These are phyloP conservation scores for Mucor sp. DNA, from an alignment of 371 early-diverging fungal species.

Conservation along the genomic window DNA sequence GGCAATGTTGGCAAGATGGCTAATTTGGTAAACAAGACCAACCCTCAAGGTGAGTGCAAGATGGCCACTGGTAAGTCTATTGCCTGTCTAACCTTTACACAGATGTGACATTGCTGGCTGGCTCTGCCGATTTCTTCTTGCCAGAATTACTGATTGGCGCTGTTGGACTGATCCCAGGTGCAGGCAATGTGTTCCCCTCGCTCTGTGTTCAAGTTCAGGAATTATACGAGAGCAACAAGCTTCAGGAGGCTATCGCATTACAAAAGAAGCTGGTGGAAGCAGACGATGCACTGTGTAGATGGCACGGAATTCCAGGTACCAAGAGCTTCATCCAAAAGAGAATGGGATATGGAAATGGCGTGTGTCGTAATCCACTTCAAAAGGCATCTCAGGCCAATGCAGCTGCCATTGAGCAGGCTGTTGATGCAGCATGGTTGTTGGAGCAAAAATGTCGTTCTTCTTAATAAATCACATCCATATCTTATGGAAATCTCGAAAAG, in stretches of 20 bases:
- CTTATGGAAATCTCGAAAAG: too few relatives aligned
- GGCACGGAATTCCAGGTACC: slow-evolving; percentile 47
- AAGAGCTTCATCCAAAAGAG: slow-evolving; percentile 37
- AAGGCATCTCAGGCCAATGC: slow-evolving; percentile 16
- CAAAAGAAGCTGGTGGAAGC: slow-evolving; percentile 43
- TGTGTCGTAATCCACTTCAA: slow-evolving; percentile 38
- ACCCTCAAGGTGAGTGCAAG: slow-evolving; percentile 21
- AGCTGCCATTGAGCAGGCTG: slow-evolving; percentile 23
- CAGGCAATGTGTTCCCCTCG: slow-evolving; percentile 43
- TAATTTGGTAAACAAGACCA: slow-evolving; percentile 27
- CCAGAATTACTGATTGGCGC: slow-evolving; percentile 46
- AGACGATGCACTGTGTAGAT: slow-evolving; percentile 48
- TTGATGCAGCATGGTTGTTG: slow-evolving; percentile 20
- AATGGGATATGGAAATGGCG: slow-evolving; percentile 41
- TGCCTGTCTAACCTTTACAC: background rate
- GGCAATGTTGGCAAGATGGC: slow-evolving; percentile 55
- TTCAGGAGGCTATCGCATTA: slow-evolving; percentile 34
- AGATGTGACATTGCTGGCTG: slow-evolving; percentile 48
- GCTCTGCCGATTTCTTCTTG: slow-evolving; percentile 48
- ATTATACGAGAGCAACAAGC: slow-evolving; percentile 33
- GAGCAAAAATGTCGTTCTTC: slow-evolving; percentile 12
- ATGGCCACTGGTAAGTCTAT: background rate
- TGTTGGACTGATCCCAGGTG: slow-evolving; percentile 45
- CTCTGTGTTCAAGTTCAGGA: slow-evolving; percentile 39
- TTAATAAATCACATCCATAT: background rate